Conservation (phyloP, 495 filamentous ascomycete species). For the Neurospora sp. region DNA sequence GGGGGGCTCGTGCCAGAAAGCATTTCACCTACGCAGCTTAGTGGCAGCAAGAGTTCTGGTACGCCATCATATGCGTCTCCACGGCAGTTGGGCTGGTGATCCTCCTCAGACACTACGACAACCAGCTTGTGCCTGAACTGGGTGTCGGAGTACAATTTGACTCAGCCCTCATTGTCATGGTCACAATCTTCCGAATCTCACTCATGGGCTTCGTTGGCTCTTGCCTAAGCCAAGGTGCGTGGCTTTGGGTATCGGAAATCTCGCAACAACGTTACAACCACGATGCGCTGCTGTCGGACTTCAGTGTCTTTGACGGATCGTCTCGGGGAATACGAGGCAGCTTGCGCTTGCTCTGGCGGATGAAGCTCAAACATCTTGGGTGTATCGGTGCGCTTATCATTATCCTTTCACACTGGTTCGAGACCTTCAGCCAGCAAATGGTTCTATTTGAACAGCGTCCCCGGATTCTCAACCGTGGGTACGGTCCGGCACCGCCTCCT, state of each 20-base stretch:
- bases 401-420: constrained; percentile 26
- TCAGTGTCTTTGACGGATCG: constrained; percentile 29
- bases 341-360: constrained; percentile 20
- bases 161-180: constrained; percentile 24
- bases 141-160: constrained; percentile 16
- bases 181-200: constrained; percentile 23
- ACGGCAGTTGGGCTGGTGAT: constrained; percentile 11
- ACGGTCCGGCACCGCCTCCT: constrained; percentile 10
- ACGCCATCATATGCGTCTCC: constrained; percentile 17
- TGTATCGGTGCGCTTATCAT: constrained; percentile 27
- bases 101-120: constrained; percentile 21
- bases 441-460: constrained; percentile 23
- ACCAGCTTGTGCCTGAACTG: constrained; percentile 18
- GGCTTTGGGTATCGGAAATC: constrained; percentile 26
- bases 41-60: constrained; percentile 28
- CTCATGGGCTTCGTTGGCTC: constrained; percentile 24
- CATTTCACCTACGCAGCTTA: constrained; percentile 13
- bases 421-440: constrained; percentile 29
- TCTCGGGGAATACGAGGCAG: constrained; percentile 25
- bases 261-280: constrained; percentile 15
- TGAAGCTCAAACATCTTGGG: constrained; percentile 26
- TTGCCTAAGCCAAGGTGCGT: constrained; percentile 26
- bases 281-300: constrained; percentile 22
- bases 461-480: not conserved
- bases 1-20: not conserved